phyloP scores from a whole-genome alignment of 108 stramenopile genomes.

The Pelagomonas calceolata region DNA sequence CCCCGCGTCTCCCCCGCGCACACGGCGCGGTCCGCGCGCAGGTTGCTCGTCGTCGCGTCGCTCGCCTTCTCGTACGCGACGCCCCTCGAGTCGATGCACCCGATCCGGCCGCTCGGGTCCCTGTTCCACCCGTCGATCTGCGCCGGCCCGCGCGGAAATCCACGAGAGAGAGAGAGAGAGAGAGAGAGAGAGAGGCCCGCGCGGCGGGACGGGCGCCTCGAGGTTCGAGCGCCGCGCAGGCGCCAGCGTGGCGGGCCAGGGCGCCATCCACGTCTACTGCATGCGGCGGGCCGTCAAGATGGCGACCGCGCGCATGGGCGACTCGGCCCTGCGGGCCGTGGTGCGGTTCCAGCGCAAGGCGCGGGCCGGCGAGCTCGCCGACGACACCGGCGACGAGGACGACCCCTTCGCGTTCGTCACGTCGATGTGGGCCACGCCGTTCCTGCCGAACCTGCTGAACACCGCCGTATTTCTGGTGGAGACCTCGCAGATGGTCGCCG shows the following conservation, averaged over 20 bases:
- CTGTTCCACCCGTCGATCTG: conserved; percentile 91
- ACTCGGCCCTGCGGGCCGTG: conserved; percentile 8
- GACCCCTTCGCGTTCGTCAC: conserved; percentile 69
- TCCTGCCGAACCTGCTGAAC: conserved; percentile 59
- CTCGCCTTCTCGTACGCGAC: conserved; percentile 86
- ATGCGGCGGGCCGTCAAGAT: conserved; percentile 68
- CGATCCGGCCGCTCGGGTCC: conserved; percentile 78
- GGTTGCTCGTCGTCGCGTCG: conserved; percentile 77
- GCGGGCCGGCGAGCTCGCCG: conserved; percentile 38
- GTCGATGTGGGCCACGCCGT: conserved; percentile 20
- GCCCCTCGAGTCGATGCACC: conserved; percentile 77
- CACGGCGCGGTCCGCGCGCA: no score
- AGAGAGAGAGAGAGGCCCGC: no score
- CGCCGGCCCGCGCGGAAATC: no score
- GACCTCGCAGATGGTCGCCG: conserved; percentile 90
- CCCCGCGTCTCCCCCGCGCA: conserved; percentile 9
- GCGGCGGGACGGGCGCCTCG: no score
- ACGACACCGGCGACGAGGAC: conserved; percentile 72
- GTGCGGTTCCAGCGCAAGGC: conserved; percentile 2
- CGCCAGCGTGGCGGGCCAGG: conserved; percentile 82
- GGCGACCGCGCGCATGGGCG: conserved; percentile 52
- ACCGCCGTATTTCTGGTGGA: conserved; percentile 87
- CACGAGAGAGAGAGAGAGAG: no score
- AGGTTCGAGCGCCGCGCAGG: no score
- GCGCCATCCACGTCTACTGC: conserved; percentile 67